phyloP scores from a whole-genome alignment of 2,329 filamentous ascomycete genomes.

The Monosporascus cannonballus region DNA sequence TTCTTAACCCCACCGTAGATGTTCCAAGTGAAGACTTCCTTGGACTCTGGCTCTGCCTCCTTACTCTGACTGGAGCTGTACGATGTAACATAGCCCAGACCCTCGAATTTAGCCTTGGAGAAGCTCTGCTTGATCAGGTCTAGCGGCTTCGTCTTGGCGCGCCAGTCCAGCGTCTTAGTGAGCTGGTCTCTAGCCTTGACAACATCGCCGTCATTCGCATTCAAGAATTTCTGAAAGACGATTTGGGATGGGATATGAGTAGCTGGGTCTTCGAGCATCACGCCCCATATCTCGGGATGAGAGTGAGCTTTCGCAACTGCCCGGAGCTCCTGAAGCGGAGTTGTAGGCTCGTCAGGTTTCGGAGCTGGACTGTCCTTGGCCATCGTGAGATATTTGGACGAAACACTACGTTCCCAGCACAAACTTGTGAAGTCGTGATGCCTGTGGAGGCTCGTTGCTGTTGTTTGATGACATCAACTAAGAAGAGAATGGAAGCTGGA shows the following conservation, averaged over 20 bases:
- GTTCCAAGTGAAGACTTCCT: slow-evolving; percentile 81
- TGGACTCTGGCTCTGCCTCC: slow-evolving; percentile 29
- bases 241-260: slow-evolving; percentile 70
- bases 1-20: slow-evolving; percentile 86
- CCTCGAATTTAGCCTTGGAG: slow-evolving; percentile 64
- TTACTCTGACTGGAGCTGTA: slow-evolving; percentile 50
- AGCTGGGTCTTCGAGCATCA: slow-evolving; percentile 51
- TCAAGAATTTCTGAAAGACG: slow-evolving; percentile 87
- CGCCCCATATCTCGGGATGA: slow-evolving; percentile 82
- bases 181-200: slow-evolving; percentile 73
- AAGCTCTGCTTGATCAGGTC: slow-evolving; percentile 60
- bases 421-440: too few species aligned
- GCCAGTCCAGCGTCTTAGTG: slow-evolving; percentile 73
- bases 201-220: slow-evolving; percentile 76
- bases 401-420: too few species aligned
- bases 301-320: slow-evolving; percentile 25
- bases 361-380: slow-evolving; percentile 9
- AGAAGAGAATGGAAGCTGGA: too few species aligned
- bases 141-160: slow-evolving; percentile 67
- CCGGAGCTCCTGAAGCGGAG: slow-evolving; percentile 26
- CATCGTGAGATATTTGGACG: slow-evolving; percentile 2
- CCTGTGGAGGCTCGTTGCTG: too few species aligned
- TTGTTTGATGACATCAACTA: too few species aligned
- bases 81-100: slow-evolving; percentile 75
- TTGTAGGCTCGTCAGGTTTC: slow-evolving; percentile 19